Percentiles rank a stretch among this genome's conserved stretches.
phyloP scores from a whole-genome alignment of 2,329 filamentous ascomycete genomes.

The Ceratocystis harringtonii region DNA sequence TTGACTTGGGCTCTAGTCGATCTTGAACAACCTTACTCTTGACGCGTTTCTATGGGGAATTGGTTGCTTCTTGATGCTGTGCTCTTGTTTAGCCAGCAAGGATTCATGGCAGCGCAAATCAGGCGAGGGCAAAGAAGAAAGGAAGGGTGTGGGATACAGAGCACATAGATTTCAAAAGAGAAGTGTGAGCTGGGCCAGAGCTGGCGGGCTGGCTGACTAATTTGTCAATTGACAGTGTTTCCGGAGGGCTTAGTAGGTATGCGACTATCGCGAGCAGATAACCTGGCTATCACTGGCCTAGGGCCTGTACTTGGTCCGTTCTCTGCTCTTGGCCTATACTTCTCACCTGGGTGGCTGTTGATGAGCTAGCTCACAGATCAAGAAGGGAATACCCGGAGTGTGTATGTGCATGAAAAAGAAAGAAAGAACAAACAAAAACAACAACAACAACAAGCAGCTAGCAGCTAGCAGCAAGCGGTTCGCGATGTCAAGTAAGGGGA shows the following conservation, averaged over 20 bases:
- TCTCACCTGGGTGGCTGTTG: background rate
- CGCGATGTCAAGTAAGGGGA: too few species aligned
- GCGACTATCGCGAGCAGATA: background rate
- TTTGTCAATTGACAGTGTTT: background rate
- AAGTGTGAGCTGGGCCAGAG: background rate
- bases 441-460: too few species aligned
- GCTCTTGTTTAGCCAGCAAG: background rate
- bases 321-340: background rate
- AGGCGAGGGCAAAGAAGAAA: background rate
- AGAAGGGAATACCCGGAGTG: background rate
- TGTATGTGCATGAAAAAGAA: background rate
- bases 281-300: background rate
- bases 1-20: background rate
- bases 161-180: background rate
- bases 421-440: background rate
- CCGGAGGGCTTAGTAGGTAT: background rate
- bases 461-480: too few species aligned
- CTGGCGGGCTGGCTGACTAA: background rate
- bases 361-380: background rate
- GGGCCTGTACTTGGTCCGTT: background rate
- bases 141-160: background rate
- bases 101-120: conserved; percentile 2
- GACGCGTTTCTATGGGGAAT: background rate
- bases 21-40: background rate
- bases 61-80: background rate